Conservation (phyloP, 768 basidiomycete genomes). For the Mycena epipterygia region DNA sequence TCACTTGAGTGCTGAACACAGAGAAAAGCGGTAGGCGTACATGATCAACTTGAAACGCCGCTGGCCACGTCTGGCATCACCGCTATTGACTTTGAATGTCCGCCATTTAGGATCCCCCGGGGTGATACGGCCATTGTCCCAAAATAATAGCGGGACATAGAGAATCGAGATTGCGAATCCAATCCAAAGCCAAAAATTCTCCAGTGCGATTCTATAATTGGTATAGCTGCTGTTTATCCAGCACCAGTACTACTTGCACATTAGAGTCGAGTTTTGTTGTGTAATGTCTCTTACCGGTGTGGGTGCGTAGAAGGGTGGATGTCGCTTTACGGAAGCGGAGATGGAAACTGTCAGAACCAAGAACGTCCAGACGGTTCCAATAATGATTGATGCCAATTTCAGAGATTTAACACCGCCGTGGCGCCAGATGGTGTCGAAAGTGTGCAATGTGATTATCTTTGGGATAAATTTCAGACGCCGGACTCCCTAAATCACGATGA, state of each 20-base stretch:
- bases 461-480: neutral
- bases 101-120: slow-evolving; percentile 23
- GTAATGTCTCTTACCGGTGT: slow-evolving; percentile 12
- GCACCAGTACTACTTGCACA: slow-evolving; percentile 22
- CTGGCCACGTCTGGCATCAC: neutral
- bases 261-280: neutral
- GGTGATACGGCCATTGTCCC: neutral
- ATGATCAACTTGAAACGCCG: slow-evolving; percentile 4
- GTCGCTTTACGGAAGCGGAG: neutral
- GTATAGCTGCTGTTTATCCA: slow-evolving; percentile 31
- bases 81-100: slow-evolving; percentile 14
- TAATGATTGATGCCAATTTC: neutral
- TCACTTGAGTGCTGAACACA: neutral
- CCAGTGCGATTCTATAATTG: slow-evolving; percentile 21
- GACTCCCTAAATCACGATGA: no score
- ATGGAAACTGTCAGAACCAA: slow-evolving; percentile 12
- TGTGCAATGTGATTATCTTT: slow-evolving; percentile 22
- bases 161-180: slow-evolving; percentile 16
- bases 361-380: slow-evolving; percentile 21
- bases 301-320: slow-evolving; percentile 26
- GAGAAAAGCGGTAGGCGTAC: neutral
- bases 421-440: slow-evolving; percentile 26
- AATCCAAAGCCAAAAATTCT: slow-evolving; percentile 33
- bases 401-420: neutral
- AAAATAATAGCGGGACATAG: slow-evolving; percentile 26